These are phyloP conservation scores for Diutina neorugosa DNA, from an alignment of 1,139 yeast species.

Conservation along the genomic window DNA sequence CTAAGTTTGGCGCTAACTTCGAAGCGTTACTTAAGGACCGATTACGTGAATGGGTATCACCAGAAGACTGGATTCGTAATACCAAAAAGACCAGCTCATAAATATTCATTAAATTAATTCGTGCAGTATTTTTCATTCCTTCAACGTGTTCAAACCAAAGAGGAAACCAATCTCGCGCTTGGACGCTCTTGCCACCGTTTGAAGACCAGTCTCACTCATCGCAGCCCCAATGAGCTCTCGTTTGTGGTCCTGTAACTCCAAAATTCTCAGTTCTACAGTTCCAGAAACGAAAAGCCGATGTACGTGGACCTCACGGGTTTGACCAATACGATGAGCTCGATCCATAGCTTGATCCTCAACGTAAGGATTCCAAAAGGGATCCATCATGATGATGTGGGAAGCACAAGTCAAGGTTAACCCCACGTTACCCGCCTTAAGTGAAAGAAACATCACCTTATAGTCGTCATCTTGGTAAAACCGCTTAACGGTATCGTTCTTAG, in stretches of 20 bases:
- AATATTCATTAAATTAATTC: not conserved
- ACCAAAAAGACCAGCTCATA: not conserved
- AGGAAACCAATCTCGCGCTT: conserved; percentile 63
- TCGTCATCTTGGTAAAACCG: conserved; percentile 47
- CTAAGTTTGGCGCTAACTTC: conserved; percentile 61
- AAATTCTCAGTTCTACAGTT: conserved; percentile 80
- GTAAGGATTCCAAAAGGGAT: conserved; percentile 95
- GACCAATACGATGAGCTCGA: conserved; percentile 90
- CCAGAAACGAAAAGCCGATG: conserved; percentile 53
- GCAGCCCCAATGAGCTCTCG: conserved; percentile 70
- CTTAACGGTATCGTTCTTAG: conserved; percentile 50
- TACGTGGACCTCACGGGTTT: conserved; percentile 59
- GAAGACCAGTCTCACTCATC: conserved; percentile 59
- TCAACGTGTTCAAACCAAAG: conserved; percentile 48
- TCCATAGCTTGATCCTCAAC: conserved; percentile 96
- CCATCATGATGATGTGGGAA: conserved; percentile 77
- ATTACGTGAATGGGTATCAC: not conserved
- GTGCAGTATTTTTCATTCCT: not conserved
- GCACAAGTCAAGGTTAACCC: conserved; percentile 92
- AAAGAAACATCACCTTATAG: conserved; percentile 49
- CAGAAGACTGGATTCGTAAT: conserved; percentile 2
- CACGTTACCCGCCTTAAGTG: conserved; percentile 85
- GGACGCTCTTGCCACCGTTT: conserved; percentile 35
- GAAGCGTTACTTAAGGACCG: conserved; percentile 14
- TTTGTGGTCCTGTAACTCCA: conserved; percentile 63